These are phyloP conservation scores for Penicillium brevicompactum DNA, from an alignment of 2,329 filamentous ascomycete species.

Conservation along the genomic window DNA sequence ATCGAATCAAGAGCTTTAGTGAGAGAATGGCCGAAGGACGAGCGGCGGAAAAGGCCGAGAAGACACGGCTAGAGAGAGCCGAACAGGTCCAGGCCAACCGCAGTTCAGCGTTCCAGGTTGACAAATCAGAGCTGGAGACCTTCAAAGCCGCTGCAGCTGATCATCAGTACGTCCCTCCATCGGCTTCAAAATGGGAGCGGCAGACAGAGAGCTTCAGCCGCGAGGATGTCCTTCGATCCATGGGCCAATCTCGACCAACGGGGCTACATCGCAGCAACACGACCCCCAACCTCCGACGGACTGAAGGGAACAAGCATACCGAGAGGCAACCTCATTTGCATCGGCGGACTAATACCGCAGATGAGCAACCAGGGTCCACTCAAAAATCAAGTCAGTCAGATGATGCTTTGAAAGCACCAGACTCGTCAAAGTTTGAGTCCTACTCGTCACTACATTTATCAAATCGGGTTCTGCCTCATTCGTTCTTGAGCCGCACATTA, in stretches of 20 bases:
- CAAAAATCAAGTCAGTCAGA: slow-evolving; percentile 24
- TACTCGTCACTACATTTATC: slow-evolving; percentile 85
- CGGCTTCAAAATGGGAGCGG: slow-evolving; percentile 53
- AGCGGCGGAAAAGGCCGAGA: slow-evolving; percentile 43
- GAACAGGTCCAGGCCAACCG: slow-evolving; percentile 42
- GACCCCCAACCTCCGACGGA: slow-evolving; percentile 30
- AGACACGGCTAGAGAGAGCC: slow-evolving; percentile 39
- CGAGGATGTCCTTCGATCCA: slow-evolving; percentile 58
- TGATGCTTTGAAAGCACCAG: slow-evolving; percentile 36
- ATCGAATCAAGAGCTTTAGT: slow-evolving; percentile 68
- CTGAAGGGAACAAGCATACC: slow-evolving; percentile 9
- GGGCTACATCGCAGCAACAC: slow-evolving; percentile 39
- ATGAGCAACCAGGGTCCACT: slow-evolving; percentile 19
- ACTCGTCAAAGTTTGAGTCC: slow-evolving; percentile 73
- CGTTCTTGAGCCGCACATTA: slow-evolving; percentile 75
- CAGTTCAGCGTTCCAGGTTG: slow-evolving; percentile 46
- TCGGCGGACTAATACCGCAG: slow-evolving; percentile 25
- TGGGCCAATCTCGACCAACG: slow-evolving; percentile 29
- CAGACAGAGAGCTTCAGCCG: slow-evolving; percentile 61
- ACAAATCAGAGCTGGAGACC: slow-evolving; percentile 46
- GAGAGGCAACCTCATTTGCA: slow-evolving; percentile 25
- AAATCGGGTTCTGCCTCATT: slow-evolving; percentile 79
- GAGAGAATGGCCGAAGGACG: slow-evolving; percentile 77
- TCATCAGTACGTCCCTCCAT: slow-evolving; percentile 25
- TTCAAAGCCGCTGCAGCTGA: slow-evolving; percentile 44